Base-by-base conservation (phyloP, 208 protist genomes). In the Crithidia brevicula region DNA sequence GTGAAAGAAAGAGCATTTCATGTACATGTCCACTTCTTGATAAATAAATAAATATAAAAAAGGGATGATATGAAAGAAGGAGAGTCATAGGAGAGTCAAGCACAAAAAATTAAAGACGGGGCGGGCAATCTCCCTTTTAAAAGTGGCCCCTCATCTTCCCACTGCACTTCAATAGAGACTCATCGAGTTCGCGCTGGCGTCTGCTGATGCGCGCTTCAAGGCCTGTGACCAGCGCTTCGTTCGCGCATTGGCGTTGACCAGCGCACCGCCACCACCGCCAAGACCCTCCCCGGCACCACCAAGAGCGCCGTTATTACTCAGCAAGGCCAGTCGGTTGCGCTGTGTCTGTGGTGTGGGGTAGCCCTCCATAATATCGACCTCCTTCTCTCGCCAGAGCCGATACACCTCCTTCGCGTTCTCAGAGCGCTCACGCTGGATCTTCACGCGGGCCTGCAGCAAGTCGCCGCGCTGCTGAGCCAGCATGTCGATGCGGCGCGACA, bases 361-460 rank as follows among this genome's bases (percentile, higher is more conserved):
- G 49, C 70, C 70, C 20, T 69, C 62, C 54, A 65, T 65, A 40
- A 95, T 83, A 53, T 96, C 89, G 49, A 94, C 90, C 62, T 84
- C 75, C 38, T 67, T 56, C n/a, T 88, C 85, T 2, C 75, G 75
- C 89, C 92, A 96, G 11, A 96, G 54, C 9, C 86, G 79, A 70
- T 94, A 95, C 20, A 92, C 77, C 54, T 83, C 74, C 70, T 87
- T 88, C 6, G 92, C 86, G 40, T 94, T 96, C 36, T 92, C 86
- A 10, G 69, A 45, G 18, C 92, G 80, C 60, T 91, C 83, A 16
- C 79, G 77, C 30, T 85, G 82, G 0, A 93, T 52, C 22, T 49
- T 50, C 22, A 74, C 70, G 0, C 86, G 78, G 16, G 79, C 77
- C 23, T 67, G 77, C 23, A 78, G 54, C 18, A 92, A 59, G 27